Conservation (phyloP, 805 yeast species). For the Candida vaughaniae region DNA sequence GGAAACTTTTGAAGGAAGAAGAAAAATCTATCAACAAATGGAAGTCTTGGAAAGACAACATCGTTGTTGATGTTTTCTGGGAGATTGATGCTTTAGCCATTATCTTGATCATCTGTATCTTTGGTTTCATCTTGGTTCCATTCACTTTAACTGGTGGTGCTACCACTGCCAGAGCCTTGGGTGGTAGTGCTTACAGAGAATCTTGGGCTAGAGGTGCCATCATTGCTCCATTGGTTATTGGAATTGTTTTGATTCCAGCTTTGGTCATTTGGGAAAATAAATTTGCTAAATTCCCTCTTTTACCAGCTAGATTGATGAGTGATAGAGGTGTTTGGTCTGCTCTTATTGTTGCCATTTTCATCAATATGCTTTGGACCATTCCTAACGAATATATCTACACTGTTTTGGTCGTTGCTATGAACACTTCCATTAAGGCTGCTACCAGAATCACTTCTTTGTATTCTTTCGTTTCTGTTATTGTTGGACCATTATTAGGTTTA, state of each 20-base stretch:
- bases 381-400: conserved; percentile 70
- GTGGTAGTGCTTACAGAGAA: not conserved
- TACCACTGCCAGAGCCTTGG: conserved; percentile 19
- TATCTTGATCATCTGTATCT: conserved; percentile 49
- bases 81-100: conserved; percentile 65
- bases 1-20: conserved; percentile 41
- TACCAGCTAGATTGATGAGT: conserved; percentile 56
- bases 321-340: conserved; percentile 79
- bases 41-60: conserved; percentile 32
- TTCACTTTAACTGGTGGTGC: conserved; percentile 74
- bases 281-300: conserved; percentile 58
- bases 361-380: conserved; percentile 65
- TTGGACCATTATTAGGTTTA: conserved; percentile 59
- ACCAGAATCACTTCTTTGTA: conserved; percentile 61
- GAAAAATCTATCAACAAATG: conserved; percentile 21
- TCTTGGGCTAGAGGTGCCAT: conserved; percentile 61
- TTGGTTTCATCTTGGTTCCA: conserved; percentile 70
- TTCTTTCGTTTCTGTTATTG: conserved; percentile 63
- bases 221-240: conserved; percentile 70
- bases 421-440: conserved; percentile 61
- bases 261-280: conserved; percentile 59
- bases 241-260: conserved; percentile 59
- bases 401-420: conserved; percentile 61
- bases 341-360: conserved; percentile 53
- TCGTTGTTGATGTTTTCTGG: conserved; percentile 49